Percentiles rank a stretch among this genome's conserved stretches.
Conservation (phyloP, 352 stramenopile species). For the Globisporangium middletonii region DNA sequence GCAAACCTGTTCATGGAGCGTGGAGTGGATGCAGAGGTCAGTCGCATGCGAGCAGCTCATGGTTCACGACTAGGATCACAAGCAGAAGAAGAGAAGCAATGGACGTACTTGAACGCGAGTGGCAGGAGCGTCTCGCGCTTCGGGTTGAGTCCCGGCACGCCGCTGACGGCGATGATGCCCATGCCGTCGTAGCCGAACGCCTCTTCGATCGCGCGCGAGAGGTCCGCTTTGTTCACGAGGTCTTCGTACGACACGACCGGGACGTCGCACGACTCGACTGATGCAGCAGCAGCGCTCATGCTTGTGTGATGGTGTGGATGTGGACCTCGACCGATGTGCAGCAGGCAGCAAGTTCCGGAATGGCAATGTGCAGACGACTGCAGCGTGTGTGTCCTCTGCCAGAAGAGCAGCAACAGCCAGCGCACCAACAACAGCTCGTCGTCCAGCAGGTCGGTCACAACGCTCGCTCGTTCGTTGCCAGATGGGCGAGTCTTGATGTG, state of each 20-base stretch:
- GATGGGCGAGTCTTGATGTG: background rate
- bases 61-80: background rate
- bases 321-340: background rate
- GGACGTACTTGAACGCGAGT: constrained; percentile 68
- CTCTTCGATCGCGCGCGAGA: constrained; percentile 48
- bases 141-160: constrained; percentile 73
- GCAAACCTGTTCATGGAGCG: constrained; percentile 29
- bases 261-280: constrained; percentile 32
- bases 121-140: constrained; percentile 77
- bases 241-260: constrained; percentile 58
- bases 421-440: no score
- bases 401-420: background rate
- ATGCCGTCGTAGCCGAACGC: constrained; percentile 89
- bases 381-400: background rate
- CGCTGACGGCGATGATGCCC: constrained; percentile 86
- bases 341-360: constrained; percentile 4
- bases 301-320: background rate
- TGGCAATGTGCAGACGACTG: background rate
- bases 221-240: constrained; percentile 37
- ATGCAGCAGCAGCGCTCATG: constrained; percentile 3
- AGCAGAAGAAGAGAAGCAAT: background rate
- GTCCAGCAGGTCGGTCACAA: background rate
- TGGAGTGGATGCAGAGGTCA: background rate
- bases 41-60: background rate
- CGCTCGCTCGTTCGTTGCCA: background rate